phyloP scores from a whole-genome alignment of 768 basidiomycete genomes.

The Suillus weaverae region DNA sequence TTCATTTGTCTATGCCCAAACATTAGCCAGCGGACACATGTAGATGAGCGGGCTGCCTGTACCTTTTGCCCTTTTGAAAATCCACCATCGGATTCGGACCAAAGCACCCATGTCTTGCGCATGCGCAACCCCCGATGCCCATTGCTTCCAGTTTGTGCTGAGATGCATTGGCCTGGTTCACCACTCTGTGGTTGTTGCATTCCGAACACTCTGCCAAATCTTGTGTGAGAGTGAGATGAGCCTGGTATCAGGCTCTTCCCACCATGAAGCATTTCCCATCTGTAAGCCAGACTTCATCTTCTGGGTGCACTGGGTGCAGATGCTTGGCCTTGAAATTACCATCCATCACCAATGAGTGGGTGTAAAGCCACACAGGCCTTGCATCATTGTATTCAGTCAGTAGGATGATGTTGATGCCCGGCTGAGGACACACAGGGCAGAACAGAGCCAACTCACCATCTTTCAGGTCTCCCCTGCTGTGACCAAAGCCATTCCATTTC shows the following conservation, averaged over 20 bases:
- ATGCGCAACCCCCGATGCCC: conserved; percentile 31
- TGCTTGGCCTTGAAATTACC: background rate
- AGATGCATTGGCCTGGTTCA: conserved; percentile 16
- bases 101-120: conserved; percentile 32
- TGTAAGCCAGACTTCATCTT: conserved; percentile 16
- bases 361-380: too few species aligned
- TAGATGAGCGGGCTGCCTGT: too few species aligned
- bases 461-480: background rate
- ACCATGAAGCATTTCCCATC: conserved; percentile 10
- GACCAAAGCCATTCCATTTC: conserved; percentile 19
- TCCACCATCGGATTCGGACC: conserved; percentile 16
- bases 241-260: background rate
- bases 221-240: background rate
- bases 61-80: conserved; percentile 25
- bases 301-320: conserved; percentile 9
- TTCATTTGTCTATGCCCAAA: background rate
- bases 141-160: conserved; percentile 22
- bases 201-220: conserved; percentile 2
- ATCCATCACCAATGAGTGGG: background rate
- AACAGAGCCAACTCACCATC: background rate
- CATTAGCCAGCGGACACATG: too few species aligned
- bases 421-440: conserved; percentile 10
- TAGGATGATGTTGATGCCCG: background rate
- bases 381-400: background rate
- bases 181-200: conserved; percentile 18